Conservation (phyloP, 768 basidiomycete genomes). For the Pleurotus platypus region DNA sequence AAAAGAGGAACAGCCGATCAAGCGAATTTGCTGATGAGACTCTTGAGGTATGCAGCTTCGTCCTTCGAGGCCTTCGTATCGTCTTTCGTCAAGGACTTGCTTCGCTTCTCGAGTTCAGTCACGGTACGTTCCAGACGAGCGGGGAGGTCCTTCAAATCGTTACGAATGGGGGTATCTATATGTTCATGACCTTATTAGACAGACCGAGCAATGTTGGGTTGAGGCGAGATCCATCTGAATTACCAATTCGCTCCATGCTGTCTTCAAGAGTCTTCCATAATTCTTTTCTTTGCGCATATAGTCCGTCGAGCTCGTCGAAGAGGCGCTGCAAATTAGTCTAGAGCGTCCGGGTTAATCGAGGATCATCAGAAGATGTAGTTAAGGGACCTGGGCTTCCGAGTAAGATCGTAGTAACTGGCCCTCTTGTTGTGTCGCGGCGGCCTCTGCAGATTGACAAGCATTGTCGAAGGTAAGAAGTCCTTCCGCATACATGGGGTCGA, state of each 20-base stretch:
- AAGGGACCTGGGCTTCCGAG: slow-evolving; percentile 38
- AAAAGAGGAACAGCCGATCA: background rate
- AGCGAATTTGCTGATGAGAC: slow-evolving; percentile 23
- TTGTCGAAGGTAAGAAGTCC: slow-evolving; percentile 54
- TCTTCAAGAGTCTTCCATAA: slow-evolving; percentile 56
- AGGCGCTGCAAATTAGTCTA: slow-evolving; percentile 42
- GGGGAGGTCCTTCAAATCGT: slow-evolving; percentile 43
- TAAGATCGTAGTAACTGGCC: slow-evolving; percentile 36
- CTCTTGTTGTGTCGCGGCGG: slow-evolving; percentile 37
- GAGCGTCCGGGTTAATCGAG: slow-evolving; percentile 6
- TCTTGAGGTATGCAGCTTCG: slow-evolving; percentile 26
- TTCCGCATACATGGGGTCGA: slow-evolving; percentile 32
- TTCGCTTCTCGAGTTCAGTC: slow-evolving; percentile 49
- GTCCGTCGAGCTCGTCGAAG: slow-evolving; percentile 42
- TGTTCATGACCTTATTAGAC: slow-evolving; percentile 7
- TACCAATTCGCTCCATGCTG: slow-evolving; percentile 7
- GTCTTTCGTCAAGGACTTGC: slow-evolving; percentile 38
- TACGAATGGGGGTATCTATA: slow-evolving; percentile 30
- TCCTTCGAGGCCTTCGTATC: slow-evolving; percentile 16
- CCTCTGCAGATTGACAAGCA: slow-evolving; percentile 51
- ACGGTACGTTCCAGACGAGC: slow-evolving; percentile 50
- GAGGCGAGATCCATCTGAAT: background rate
- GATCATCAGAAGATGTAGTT: background rate
- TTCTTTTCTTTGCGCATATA: slow-evolving; percentile 42
- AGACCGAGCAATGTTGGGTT: background rate